These are phyloP conservation scores for Lachnellula subtilissima DNA, from an alignment of 2,329 filamentous ascomycete species.

Conservation along the genomic window DNA sequence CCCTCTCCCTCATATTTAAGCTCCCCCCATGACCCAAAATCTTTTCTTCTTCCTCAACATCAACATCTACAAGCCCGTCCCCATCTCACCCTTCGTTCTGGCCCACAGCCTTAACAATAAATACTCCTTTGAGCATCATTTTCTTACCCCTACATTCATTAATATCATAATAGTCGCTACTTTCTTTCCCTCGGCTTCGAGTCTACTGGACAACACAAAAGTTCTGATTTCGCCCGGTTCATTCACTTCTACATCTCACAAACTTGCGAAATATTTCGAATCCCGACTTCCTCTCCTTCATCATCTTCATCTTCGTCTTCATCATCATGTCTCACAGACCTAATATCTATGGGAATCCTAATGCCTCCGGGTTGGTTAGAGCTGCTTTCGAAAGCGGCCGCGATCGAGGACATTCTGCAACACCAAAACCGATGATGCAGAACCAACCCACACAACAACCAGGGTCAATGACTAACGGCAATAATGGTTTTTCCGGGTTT, in stretches of 20 bases:
- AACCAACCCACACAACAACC: not conserved
- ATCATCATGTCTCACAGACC: not conserved
- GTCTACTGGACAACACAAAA: no score
- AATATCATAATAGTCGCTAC: not conserved
- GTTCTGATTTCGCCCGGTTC: no score
- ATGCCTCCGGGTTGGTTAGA: constrained; percentile 1
- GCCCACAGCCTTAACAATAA: not conserved
- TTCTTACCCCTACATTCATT: not conserved
- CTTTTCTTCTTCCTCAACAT: not conserved
- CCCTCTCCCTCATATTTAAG: not conserved
- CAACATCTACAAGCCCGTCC: not conserved
- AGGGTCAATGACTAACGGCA: not conserved
- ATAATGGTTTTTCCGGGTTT: not conserved
- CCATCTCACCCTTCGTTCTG: not conserved
- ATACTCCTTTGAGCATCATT: not conserved
- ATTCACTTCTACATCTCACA: no score
- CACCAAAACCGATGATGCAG: not conserved
- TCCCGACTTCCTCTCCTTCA: not conserved
- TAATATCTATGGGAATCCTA: not conserved
- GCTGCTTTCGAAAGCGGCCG: constrained; percentile 1
- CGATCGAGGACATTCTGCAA: constrained; percentile 4
- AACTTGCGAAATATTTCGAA: no score
- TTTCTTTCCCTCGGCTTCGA: no score
- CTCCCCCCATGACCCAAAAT: not conserved
- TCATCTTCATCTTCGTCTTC: not conserved